phyloP scores from a whole-genome alignment of 164 flowering plant genomes.

The Brasenia schreberi region DNA sequence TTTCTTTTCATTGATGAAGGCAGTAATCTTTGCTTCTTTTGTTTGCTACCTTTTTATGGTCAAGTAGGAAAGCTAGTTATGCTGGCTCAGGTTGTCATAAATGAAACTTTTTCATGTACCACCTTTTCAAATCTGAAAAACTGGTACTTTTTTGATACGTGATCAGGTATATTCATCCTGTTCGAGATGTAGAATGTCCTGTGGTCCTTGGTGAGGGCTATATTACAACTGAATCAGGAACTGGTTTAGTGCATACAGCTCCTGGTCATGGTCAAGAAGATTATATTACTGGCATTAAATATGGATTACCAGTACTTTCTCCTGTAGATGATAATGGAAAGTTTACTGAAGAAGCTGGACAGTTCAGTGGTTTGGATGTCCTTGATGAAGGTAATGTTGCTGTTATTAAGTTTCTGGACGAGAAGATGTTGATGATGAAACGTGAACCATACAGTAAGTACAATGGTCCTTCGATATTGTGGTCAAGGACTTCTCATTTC shows the following conservation, averaged over 20 bases:
- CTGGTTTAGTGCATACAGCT: slow-evolving; percentile 97
- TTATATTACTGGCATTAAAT: slow-evolving; percentile 76
- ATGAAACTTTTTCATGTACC: no score
- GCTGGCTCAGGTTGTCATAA: no score
- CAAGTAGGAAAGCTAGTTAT: no score
- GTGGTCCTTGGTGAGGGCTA: slow-evolving; percentile 93
- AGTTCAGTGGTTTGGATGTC: slow-evolving; percentile 82
- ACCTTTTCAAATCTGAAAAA: background rate
- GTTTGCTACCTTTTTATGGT: no score
- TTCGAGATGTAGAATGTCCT: slow-evolving; percentile 63
- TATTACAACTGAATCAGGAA: slow-evolving; percentile 93
- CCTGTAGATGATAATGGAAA: slow-evolving; percentile 94
- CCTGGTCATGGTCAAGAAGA: slow-evolving; percentile 99
- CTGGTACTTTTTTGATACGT: background rate
- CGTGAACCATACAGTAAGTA: slow-evolving; percentile 90
- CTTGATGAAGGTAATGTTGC: slow-evolving; percentile 87
- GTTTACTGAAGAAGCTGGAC: slow-evolving; percentile 90
- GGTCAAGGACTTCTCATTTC: background rate
- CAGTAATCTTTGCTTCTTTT: no score
- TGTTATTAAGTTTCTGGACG: slow-evolving; percentile 64
- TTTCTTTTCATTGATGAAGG: no score
- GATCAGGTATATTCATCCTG: slow-evolving; percentile 71
- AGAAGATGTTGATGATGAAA: slow-evolving; percentile 45
- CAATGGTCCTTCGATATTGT: background rate
- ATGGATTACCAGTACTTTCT: slow-evolving; percentile 69